Percentiles rank a stretch among this genome's conserved stretches.
Evolutionary conservation across 768 basidiomycete species (phyloP).

Genomic region (Calocera viscosa): DNA sequence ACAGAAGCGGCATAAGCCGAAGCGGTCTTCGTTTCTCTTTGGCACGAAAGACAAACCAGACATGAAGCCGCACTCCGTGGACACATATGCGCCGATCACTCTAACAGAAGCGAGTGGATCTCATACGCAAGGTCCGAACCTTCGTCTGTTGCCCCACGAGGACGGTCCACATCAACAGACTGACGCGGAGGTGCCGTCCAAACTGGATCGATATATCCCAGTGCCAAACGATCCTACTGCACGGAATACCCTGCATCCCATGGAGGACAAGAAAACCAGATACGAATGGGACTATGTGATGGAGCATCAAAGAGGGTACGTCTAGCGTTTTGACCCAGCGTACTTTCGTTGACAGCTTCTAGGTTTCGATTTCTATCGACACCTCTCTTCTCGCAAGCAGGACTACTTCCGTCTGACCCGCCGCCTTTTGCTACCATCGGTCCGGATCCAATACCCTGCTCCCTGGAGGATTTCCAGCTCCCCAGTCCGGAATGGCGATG

Average conservation of each 20-base stretch:
- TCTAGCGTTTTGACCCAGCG: too few species aligned
- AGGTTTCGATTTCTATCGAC: not conserved
- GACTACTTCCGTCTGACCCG: not conserved
- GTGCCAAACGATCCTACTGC: not conserved
- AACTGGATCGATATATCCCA: not conserved
- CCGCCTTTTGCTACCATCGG: not conserved
- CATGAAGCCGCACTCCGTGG: not conserved
- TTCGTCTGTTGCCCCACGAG: not conserved
- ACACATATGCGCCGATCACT: not conserved
- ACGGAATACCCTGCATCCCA: not conserved
- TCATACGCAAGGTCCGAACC: not conserved
- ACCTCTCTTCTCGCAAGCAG: not conserved
- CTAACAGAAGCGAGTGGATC: not conserved
- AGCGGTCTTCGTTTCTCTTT: not conserved
- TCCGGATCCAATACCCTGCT: not conserved
- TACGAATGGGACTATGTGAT: not conserved
- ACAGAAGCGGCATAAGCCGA: not conserved
- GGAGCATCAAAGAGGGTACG: not conserved
- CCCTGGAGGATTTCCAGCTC: not conserved
- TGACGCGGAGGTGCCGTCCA: not conserved
- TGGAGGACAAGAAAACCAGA: not conserved
- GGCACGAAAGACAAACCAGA: not conserved
- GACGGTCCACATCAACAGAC: not conserved
- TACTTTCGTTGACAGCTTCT: not conserved
- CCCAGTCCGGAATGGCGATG: not conserved